Conservation (phyloP, 495 filamentous ascomycete genomes). For the Friedmanniomyces simplex region DNA sequence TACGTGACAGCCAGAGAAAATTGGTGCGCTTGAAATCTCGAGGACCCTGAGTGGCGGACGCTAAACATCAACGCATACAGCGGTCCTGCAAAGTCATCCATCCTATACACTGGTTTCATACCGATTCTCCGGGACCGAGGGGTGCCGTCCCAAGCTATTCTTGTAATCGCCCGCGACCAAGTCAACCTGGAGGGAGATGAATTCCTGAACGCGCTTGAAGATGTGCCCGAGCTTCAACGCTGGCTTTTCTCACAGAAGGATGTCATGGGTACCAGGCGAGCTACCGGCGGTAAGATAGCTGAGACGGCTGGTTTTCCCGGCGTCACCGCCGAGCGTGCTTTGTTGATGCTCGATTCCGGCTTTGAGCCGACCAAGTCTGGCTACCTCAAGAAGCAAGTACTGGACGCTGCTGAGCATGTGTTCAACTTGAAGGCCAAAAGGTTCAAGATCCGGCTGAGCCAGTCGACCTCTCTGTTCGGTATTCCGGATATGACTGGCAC, state of each 20-base stretch:
- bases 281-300: neutral
- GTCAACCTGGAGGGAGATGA: slow-evolving; percentile 50
- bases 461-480: slow-evolving; percentile 72
- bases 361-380: slow-evolving; percentile 44
- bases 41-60: slow-evolving; percentile 44
- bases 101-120: slow-evolving; percentile 69
- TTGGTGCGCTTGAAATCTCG: slow-evolving; percentile 43
- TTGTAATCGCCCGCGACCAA: slow-evolving; percentile 46
- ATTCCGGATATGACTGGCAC: slow-evolving; percentile 67
- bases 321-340: neutral
- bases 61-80: slow-evolving; percentile 64
- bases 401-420: slow-evolving; percentile 42
- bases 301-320: slow-evolving; percentile 3
- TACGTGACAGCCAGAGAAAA: slow-evolving; percentile 71
- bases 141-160: slow-evolving; percentile 43
- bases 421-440: slow-evolving; percentile 47
- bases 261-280: neutral
- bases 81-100: slow-evolving; percentile 49
- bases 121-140: slow-evolving; percentile 63
- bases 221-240: neutral
- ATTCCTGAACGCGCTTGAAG: slow-evolving; percentile 39
- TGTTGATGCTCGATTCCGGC: slow-evolving; percentile 17
- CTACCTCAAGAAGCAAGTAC: slow-evolving; percentile 49
- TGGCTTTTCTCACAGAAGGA: slow-evolving; percentile 1
- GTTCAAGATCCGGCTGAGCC: slow-evolving; percentile 58